phyloP scores from a whole-genome alignment of 192 early-diverging fungal genomes.

The Dissophora globulifera region DNA sequence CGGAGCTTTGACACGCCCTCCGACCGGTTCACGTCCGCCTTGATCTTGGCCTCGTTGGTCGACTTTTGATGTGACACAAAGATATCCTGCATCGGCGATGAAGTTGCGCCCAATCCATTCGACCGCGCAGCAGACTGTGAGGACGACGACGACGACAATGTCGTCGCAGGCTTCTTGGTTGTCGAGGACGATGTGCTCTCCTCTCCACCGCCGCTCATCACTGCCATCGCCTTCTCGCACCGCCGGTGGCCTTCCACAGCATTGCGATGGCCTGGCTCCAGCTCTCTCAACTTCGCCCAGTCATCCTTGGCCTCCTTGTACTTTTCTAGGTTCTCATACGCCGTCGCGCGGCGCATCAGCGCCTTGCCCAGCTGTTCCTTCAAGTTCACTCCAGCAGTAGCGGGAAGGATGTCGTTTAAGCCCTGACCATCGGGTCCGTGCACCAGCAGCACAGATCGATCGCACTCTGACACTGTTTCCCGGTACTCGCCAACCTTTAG shows the following conservation, averaged over 20 bases:
- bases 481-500: conserved; percentile 88
- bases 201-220: conserved; percentile 17
- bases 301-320: conserved; percentile 74
- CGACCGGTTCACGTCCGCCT: conserved; percentile 29
- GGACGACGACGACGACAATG: conserved; percentile 1
- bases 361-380: conserved; percentile 79
- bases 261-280: conserved; percentile 45
- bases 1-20: conserved; percentile 78
- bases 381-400: conserved; percentile 42
- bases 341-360: conserved; percentile 79
- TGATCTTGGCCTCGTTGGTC: conserved; percentile 18
- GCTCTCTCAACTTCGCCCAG: conserved; percentile 60
- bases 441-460: conserved; percentile 43
- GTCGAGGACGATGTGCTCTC: not conserved
- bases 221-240: conserved; percentile 58
- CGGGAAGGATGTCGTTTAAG: conserved; percentile 22
- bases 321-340: conserved; percentile 85
- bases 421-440: conserved; percentile 47
- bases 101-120: not conserved
- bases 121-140: not conserved
- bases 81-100: conserved; percentile 41
- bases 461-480: conserved; percentile 78
- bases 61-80: conserved; percentile 25
- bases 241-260: conserved; percentile 57
- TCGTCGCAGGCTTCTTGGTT: conserved; percentile 1